Evolutionary conservation across 2,329 filamentous ascomycete genomes (phyloP), one percentile per base, ranked within the genome.

Genomic region (Chrysoporthe austroafricana): DNA sequence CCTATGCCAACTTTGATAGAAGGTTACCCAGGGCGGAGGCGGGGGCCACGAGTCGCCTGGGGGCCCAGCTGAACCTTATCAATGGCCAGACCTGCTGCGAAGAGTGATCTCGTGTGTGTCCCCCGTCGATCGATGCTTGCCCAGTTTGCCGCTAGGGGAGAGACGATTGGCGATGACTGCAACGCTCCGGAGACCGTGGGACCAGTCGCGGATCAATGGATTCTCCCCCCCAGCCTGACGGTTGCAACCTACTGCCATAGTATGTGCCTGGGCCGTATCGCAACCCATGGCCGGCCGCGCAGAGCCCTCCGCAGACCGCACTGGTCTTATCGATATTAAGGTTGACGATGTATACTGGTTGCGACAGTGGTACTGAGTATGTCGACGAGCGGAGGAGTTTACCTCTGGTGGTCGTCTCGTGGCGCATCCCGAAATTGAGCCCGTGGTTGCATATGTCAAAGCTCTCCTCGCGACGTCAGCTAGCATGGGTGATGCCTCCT

Each of bases 161-260:
- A 54, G 21, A 39, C 32, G 13, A 39, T n/a, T 6, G 44, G 14
- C 14, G 13, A 16, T 34, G 18, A 57, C 14, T 57, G 54, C 32
- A 57, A 57, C 54, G 54, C 54, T 36, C 54, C 34, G 54, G 54
- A 18, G 34, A 26, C 54, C 34, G 54, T 57, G 26, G 54, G 34
- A 39, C 54, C 34, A 57, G 32, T 57, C 32, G 34, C 34, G 54
- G 32, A 13, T 57, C 54, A 34, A 54, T 14, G 32, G 4, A 13
- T n/a, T n/a, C 18, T 39, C 18, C 32, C 54, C 18, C 54, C 34
- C 4, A 39, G 54, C 34, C 34, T 57, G 54, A 9, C 54, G 14
- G 5, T 32, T 56, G 52, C 14, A 56, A 36, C 52, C 52, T 14
- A 34, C 26, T 26, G 2, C 26, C 26, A 26, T 26, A 0, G 26